Base-by-base conservation (phyloP, 768 basidiomycete species). In the Mycena polygramma region DNA sequence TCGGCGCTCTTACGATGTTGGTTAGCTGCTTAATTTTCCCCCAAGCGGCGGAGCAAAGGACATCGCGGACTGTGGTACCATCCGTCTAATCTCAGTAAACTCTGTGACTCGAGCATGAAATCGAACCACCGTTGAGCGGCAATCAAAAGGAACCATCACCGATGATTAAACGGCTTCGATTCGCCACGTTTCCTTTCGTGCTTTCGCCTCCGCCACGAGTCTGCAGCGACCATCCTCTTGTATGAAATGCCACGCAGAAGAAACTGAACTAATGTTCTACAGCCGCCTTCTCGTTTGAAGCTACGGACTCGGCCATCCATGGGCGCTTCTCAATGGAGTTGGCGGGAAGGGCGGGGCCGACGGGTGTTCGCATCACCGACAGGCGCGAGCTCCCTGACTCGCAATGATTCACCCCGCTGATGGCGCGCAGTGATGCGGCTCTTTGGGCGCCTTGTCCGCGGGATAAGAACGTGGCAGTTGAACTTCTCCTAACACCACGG, bases 381-480 rank as follows among this genome's bases (percentile, higher is more conserved):
- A n/a, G 46, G 20, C 20, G 15, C 15, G 20, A 14, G 30, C 4
- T 19, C 24, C 24, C 22, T 65, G 63, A 65, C 55, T 65, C 62
- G 51, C 4, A 1, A 13, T 63, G 62, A 63, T 30, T 63, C 52
- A 63, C 30, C 20, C 48, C 51, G 37, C 30, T 52, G 62, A 63
- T 54, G 49, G 37, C 39, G 19, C 51, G 49, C 19, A 37, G 39
- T 35, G 62, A 51, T 36, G 15, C 62, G 62, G 13, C 30, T 20
- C 35, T 35, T 9, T 48, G 45, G 58, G 58, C 48, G 48, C 15
- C 60, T 62, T 22, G 7, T 41, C 60, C 35, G 22, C 35, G 49
- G 10, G 22, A 63, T 63, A 63, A 63, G 53, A 63, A 41, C 62
- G 62, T 63, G 62, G 36, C 48, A 24, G 35, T 39, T 45, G 51